A percentile compares a stretch with the other conserved stretches of the same genome.
Conservation (phyloP, 2,329 filamentous ascomycete genomes). For the Arthrocladium fulminans region DNA sequence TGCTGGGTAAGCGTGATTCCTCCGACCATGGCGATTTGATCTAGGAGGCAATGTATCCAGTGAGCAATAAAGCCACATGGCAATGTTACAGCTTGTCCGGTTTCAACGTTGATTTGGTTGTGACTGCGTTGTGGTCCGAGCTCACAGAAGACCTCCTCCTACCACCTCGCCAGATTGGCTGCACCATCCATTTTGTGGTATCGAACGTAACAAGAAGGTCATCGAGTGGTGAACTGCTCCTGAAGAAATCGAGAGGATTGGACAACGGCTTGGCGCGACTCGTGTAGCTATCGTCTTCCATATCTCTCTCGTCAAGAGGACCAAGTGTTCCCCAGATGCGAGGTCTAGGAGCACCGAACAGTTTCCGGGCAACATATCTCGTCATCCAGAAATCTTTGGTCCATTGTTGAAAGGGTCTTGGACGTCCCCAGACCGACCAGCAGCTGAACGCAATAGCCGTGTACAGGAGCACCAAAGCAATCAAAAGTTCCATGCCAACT, state of each 20-base stretch:
- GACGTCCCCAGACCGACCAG: not conserved
- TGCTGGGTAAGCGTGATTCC: too few relatives aligned
- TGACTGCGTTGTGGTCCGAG: too few relatives aligned
- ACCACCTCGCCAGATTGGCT: constrained; percentile 3
- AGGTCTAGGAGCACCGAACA: not conserved
- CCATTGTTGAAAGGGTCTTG: not conserved
- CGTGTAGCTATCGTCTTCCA: not conserved
- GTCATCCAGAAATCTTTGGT: not conserved
- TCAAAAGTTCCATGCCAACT: not conserved
- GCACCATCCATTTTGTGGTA: constrained; percentile 9
- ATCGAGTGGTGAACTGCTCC: constrained; percentile 11
- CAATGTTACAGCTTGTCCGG: too few relatives aligned
- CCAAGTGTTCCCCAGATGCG: not conserved
- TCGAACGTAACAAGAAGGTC: constrained; percentile 12
- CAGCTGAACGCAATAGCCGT: not conserved
- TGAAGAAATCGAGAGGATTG: constrained; percentile 10
- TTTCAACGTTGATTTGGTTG: too few relatives aligned
- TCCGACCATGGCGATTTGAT: too few relatives aligned
- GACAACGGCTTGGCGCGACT: constrained; percentile 3
- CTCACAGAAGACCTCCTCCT: too few relatives aligned
- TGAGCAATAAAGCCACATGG: too few relatives aligned
- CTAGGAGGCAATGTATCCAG: too few relatives aligned
- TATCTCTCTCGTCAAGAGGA: not conserved
- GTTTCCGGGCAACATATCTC: not conserved
- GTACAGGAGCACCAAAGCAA: not conserved